Evolutionary conservation across 2,329 filamentous ascomycete species (phyloP).

Genomic region (Raffaelea albimanens): DNA sequence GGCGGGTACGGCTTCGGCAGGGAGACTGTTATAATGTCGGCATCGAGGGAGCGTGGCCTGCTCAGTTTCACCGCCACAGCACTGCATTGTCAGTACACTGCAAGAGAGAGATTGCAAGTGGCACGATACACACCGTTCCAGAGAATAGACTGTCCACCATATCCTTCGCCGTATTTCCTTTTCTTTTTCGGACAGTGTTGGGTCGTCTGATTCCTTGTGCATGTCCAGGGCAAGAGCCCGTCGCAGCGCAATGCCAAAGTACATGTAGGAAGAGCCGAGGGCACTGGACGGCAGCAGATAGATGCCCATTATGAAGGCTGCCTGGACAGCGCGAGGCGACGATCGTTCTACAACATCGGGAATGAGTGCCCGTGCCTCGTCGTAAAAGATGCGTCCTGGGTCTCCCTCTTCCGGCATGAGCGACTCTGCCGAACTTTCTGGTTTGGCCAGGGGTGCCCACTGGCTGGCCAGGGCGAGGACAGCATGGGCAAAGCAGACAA

Average conservation of each 20-base stretch:
- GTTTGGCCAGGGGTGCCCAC: not conserved
- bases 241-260: not conserved
- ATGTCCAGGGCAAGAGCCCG: not conserved
- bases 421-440: not conserved
- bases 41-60: no score
- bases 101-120: no score
- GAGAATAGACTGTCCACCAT: not conserved
- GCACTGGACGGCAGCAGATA: not conserved
- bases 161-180: not conserved
- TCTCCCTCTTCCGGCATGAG: not conserved
- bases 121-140: not conserved
- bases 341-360: not conserved
- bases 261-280: not conserved
- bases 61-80: no score
- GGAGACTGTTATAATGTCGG: no score
- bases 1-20: no score
- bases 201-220: not conserved
- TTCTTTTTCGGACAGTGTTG: not conserved
- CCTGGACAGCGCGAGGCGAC: not conserved
- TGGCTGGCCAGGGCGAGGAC: conserved; percentile 1
- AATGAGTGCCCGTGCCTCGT: not conserved
- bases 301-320: not conserved
- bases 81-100: no score
- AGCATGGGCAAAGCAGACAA: not conserved
- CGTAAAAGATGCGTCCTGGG: not conserved